Evolutionary conservation across 2,329 filamentous ascomycete species (phyloP), one percentile per base, ranked within the genome.

Genomic region (Parastagonospora avenae): DNA sequence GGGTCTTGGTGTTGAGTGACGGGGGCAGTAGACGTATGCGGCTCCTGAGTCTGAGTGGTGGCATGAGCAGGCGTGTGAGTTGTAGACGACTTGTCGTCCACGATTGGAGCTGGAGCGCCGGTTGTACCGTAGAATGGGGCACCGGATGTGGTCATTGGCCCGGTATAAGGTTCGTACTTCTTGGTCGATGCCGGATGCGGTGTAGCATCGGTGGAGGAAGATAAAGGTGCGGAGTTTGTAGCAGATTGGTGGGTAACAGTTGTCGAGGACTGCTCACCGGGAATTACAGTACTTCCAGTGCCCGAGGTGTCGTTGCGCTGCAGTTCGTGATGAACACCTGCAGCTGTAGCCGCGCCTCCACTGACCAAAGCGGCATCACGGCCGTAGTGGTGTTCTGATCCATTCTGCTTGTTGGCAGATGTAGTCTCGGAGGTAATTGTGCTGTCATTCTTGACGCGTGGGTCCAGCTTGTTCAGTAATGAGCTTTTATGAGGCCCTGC

Each of bases 281-380:
- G 49, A 28, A 48, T 37, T 9, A 46, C 41, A 12, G 46, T 10
- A 14, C 46, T 56, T 27, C 50, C 33, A 32, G 43, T 33, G 28
- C 41, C 37, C 10, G 50, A 43, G 9, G 43, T 53, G 35, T 56
- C 54, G 30, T 54, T 44, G 27, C 43, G 46, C 27, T 43, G 42
- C 5, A 54, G 46, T 27, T 38, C 15, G 2, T 49, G 41, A 29
- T 40, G 50, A 11, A 35, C 35, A 5, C 44, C 44, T 6, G 27
- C 44, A 11, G 27, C 44, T 24, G 44, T 33, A 36, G 40, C 45
- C 16, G 33, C 36, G 12, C 50, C 41, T 24, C 42, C 50, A 10
- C 33, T 46, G 8, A 37, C 52, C 28, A 55, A 12, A 10, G 62
- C 60, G 35, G 63, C 56, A 42, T 67, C 62, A 15, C 60, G 56